Evolutionary conservation across 2,329 filamentous ascomycete species (phyloP).

Genomic region (Cryoendolithus antarcticus): DNA sequence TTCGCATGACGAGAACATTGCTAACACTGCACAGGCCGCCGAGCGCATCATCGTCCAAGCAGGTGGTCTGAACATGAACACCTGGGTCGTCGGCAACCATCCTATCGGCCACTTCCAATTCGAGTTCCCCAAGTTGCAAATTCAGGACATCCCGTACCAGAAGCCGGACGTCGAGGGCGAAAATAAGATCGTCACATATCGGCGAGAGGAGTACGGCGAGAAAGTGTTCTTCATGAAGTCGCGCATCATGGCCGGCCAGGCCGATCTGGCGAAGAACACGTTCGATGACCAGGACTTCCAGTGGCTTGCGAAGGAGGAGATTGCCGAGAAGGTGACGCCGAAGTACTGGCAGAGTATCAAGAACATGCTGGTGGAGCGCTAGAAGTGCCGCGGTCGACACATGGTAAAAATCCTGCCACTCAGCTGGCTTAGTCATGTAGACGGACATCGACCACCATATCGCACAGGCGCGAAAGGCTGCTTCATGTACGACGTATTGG

Average conservation of each 20-base stretch:
- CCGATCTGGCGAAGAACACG: constrained; percentile 59
- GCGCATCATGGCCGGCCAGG: constrained; percentile 94
- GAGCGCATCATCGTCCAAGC: constrained; percentile 64
- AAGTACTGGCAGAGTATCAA: neutral
- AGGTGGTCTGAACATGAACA: constrained; percentile 93
- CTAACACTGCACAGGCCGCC: constrained; percentile 50
- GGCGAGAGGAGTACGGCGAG: constrained; percentile 44
- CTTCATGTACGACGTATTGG: too few relatives aligned
- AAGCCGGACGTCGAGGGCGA: constrained; percentile 2
- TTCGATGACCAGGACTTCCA: constrained; percentile 71
- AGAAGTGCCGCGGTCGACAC: too few relatives aligned
- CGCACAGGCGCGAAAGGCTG: too few relatives aligned
- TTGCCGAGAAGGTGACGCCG: neutral
- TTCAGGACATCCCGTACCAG: constrained; percentile 3
- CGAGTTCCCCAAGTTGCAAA: constrained; percentile 34
- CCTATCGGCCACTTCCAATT: constrained; percentile 69
- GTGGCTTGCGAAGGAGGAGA: constrained; percentile 61
- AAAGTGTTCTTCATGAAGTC: constrained; percentile 96
- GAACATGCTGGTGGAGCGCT: too few relatives aligned
- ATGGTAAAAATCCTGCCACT: too few relatives aligned
- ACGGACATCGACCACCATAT: too few relatives aligned
- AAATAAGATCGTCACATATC: constrained; percentile 14
- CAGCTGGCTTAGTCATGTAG: too few relatives aligned
- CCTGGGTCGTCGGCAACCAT: constrained; percentile 86
- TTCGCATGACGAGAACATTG: constrained; percentile 5